Conservation (phyloP, 805 yeast genomes). For the Candida nemodendra region DNA sequence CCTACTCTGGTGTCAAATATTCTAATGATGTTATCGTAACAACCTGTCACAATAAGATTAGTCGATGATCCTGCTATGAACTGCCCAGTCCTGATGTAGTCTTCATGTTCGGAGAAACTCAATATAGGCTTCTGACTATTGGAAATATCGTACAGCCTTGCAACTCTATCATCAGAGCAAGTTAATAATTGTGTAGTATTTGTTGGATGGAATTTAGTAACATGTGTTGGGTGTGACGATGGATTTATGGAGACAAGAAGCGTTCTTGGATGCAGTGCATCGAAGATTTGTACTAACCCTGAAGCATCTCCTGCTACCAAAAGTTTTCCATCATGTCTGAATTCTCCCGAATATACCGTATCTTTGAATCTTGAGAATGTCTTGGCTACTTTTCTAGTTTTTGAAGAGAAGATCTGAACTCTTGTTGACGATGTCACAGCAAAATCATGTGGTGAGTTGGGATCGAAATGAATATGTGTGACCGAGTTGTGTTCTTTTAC, state of each 20-base stretch:
- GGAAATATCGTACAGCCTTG: constrained; percentile 84
- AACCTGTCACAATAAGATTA: constrained; percentile 84
- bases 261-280: constrained; percentile 71
- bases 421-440: constrained; percentile 91
- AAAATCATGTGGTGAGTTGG: constrained; percentile 82
- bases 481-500: constrained; percentile 94
- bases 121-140: constrained; percentile 71
- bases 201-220: constrained; percentile 85
- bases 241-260: constrained; percentile 79
- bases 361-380: constrained; percentile 88
- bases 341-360: constrained; percentile 88
- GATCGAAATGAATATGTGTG: constrained; percentile 84
- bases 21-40: constrained; percentile 86
- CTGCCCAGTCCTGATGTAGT: constrained; percentile 80
- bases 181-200: constrained; percentile 73
- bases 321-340: constrained; percentile 85
- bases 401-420: constrained; percentile 90
- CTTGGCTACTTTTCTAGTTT: constrained; percentile 86
- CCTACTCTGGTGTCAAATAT: constrained; percentile 74
- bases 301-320: constrained; percentile 94
- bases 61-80: constrained; percentile 64
- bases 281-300: constrained; percentile 89
- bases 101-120: constrained; percentile 73
- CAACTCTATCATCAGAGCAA: constrained; percentile 88
- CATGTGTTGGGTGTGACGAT: constrained; percentile 85